Conservation (phyloP, 108 stramenopile species). For the Seminavis robusta region DNA sequence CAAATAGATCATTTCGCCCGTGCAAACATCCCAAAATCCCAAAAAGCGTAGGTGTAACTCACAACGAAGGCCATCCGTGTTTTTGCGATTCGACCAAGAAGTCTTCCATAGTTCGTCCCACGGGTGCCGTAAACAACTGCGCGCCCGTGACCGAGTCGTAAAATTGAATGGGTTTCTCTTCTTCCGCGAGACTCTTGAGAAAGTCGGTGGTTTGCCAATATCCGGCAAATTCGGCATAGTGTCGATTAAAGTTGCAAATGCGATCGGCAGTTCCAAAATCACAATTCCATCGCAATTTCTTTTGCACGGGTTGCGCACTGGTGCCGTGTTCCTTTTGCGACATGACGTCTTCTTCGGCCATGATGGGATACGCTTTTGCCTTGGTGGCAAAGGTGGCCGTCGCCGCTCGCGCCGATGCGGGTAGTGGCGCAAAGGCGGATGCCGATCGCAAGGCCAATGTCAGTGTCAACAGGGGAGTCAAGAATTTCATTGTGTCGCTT, state of each 20-base stretch:
- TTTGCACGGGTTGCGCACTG: slow-evolving; percentile 62
- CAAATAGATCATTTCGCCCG: too few relatives aligned
- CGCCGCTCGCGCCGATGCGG: neutral
- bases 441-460: neutral
- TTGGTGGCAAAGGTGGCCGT: slow-evolving; percentile 5
- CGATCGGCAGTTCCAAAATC: slow-evolving; percentile 65
- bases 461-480: neutral
- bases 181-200: slow-evolving; percentile 35
- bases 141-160: slow-evolving; percentile 82
- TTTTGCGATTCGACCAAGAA: slow-evolving; percentile 56
- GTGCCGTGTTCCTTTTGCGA: slow-evolving; percentile 67
- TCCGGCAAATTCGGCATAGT: slow-evolving; percentile 53
- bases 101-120: slow-evolving; percentile 65
- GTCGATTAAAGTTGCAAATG: slow-evolving; percentile 82
- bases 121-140: slow-evolving; percentile 69
- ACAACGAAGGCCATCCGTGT: slow-evolving; percentile 68
- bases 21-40: too few relatives aligned
- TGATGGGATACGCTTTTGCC: slow-evolving; percentile 41
- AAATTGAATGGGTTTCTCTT: slow-evolving; percentile 50
- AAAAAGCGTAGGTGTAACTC: too few relatives aligned
- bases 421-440: neutral
- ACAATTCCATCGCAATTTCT: slow-evolving; percentile 67
- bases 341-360: slow-evolving; percentile 65
- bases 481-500: too few relatives aligned
- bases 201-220: slow-evolving; percentile 69